Evolutionary conservation across 805 yeast genomes (phyloP).

Genomic region (Ogataea neopini): DNA sequence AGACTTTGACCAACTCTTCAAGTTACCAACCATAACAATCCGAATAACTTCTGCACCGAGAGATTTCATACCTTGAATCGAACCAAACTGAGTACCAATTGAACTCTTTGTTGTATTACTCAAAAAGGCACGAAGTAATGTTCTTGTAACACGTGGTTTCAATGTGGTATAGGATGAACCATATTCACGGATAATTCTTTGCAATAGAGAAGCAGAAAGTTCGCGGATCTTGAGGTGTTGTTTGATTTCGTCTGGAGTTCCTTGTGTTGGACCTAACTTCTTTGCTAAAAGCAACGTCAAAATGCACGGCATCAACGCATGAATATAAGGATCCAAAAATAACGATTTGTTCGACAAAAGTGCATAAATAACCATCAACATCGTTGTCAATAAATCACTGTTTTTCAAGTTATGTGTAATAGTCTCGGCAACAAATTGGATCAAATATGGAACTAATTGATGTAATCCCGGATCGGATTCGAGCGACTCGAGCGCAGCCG

Average conservation of each 20-base stretch:
- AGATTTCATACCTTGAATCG: slow-evolving; percentile 79
- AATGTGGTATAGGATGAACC: slow-evolving; percentile 86
- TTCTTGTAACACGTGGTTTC: slow-evolving; percentile 91
- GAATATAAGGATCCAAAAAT: slow-evolving; percentile 92
- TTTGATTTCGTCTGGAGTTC: slow-evolving; percentile 24
- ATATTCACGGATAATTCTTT: slow-evolving; percentile 74
- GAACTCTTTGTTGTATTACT: slow-evolving; percentile 70
- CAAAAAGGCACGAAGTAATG: slow-evolving; percentile 85
- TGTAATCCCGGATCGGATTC: slow-evolving; percentile 94
- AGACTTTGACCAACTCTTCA: slow-evolving; percentile 73
- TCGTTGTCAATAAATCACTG: slow-evolving; percentile 68
- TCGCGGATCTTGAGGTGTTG: slow-evolving; percentile 70
- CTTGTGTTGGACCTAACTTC: slow-evolving; percentile 58
- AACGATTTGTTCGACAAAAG: slow-evolving; percentile 79
- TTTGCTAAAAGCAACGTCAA: slow-evolving; percentile 87
- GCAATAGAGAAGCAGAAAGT: slow-evolving; percentile 80
- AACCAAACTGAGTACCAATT: slow-evolving; percentile 89
- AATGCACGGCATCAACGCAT: slow-evolving; percentile 95
- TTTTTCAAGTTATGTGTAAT: slow-evolving; percentile 83
- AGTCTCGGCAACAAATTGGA: slow-evolving; percentile 95
- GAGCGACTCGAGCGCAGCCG: slow-evolving; percentile 82
- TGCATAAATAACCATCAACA: slow-evolving; percentile 87
- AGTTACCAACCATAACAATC: slow-evolving; percentile 79
- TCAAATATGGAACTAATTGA: slow-evolving; percentile 93
- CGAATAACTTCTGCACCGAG: slow-evolving; percentile 88